Base-by-base conservation (phyloP, 345 rosid species). In the Erysimum cheiranthoides region DNA sequence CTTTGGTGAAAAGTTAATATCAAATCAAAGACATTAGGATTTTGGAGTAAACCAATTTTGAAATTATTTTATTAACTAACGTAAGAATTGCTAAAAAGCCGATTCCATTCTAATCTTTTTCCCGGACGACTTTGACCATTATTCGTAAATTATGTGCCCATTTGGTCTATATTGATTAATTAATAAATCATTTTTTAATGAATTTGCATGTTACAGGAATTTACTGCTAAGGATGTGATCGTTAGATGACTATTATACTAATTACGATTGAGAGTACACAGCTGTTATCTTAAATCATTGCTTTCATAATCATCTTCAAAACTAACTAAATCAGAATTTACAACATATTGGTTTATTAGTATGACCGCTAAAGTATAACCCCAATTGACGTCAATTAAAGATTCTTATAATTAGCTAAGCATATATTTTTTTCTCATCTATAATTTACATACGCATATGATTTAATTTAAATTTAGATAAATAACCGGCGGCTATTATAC, bases 111-210 rank as follows among this genome's bases (percentile, higher is more conserved):
- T 18, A 3, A 34, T 36, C 6, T 72, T 72, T 40, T 50, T 38
- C 30, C 51, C n/a, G 10, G 42, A 52, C 34, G 77, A 73, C 77
- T 54, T 73, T 64, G 64, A 64, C 71, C 31, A 40, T 32, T 12
- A 31, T 54, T 51, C 64, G 27, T 32, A 11, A 63, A 63, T 63
- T 18, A 64, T 42, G 45, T 54, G 71, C 70, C 36, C 30, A 43
- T 39, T 42, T 8, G 12, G 50, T n/a, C 68, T 49, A 61, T 49
- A 8, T 38, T 61, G 40, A 61, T 10, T 36, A 60, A 21, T 6
- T 10, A 21, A 21, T 21, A 1, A 1, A 21, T 21, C 25, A 27
- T 21, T 8, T 8, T 28, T 30, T 45, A 2, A 50, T 47, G 25
- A 6, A 47, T 16, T 46, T 31, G 56, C 30, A 49, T 56, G 30